Conservation (phyloP, 225 moss, liverwort and hornwort genomes). For the Climacium dendroides region DNA sequence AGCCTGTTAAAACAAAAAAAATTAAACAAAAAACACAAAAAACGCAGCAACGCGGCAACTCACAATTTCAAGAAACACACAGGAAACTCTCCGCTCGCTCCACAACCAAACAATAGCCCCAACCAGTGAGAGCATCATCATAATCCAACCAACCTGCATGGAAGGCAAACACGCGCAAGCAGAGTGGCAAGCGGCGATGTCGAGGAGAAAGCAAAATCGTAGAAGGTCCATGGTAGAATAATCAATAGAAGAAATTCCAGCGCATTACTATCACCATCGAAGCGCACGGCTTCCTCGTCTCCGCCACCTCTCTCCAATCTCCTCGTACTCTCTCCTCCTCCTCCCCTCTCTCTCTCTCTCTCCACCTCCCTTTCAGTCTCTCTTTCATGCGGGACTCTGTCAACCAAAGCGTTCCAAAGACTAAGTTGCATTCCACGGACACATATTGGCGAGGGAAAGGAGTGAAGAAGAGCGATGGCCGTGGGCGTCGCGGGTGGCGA, state of each 20-base stretch:
- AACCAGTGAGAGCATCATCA: not conserved
- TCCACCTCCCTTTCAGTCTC: not conserved
- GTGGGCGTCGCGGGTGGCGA: not conserved
- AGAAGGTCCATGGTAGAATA: conserved; percentile 13
- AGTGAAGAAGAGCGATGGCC: not conserved
- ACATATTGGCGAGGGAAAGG: not conserved
- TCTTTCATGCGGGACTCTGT: not conserved
- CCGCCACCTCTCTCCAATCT: not conserved
- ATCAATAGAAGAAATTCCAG: conserved; percentile 6
- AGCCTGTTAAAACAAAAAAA: not conserved
- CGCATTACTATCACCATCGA: not conserved
- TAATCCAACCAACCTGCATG: conserved; percentile 19
- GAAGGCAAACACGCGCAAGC: conserved; percentile 18
- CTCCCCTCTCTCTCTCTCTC: not conserved
- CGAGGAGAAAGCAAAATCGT: conserved; percentile 5
- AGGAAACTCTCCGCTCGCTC: not conserved
- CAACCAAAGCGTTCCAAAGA: not conserved
- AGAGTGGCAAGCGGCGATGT: not conserved
- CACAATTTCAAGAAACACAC: not conserved
- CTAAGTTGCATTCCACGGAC: not conserved
- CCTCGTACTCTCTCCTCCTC: not conserved
- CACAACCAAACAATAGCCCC: not conserved
- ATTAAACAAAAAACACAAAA: not conserved
- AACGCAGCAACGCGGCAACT: not conserved
- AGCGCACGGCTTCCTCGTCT: not conserved